Evolutionary conservation across 2,329 filamentous ascomycete genomes (phyloP).

Genomic region (Aotearoamyces nothofagi): DNA sequence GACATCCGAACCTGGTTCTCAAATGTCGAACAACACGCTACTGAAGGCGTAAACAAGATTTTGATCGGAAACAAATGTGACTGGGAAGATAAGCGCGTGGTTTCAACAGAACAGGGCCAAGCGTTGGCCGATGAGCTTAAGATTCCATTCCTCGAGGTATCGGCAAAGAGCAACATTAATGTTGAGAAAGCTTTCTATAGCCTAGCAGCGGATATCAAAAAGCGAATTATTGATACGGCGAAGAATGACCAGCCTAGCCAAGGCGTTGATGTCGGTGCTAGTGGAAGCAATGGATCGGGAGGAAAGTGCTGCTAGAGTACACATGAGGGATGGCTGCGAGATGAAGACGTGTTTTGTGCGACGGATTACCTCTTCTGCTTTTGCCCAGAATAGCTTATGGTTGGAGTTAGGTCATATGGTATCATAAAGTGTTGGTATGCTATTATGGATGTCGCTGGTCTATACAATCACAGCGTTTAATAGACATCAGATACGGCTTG

Average conservation of each 20-base stretch:
- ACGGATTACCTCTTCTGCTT: conserved; percentile 12
- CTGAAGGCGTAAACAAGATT: conserved; percentile 98
- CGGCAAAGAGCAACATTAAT: conserved; percentile 98
- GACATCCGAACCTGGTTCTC: conserved; percentile 99
- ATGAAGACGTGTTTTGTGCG: conserved; percentile 2
- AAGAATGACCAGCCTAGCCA: conserved; percentile 52
- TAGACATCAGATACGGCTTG: conserved; percentile 3
- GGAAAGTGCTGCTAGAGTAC: conserved; percentile 62
- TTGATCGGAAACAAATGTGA: conserved; percentile 99
- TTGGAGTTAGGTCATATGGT: conserved; percentile 18
- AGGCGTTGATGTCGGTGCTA: conserved; percentile 54
- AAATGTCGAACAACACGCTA: conserved; percentile 98
- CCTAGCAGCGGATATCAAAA: conserved; percentile 94
- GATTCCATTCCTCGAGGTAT: conserved; percentile 96
- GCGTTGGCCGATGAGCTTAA: conserved; percentile 88
- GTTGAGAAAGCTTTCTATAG: conserved; percentile 98
- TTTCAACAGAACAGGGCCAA: conserved; percentile 87
- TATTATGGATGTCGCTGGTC: conserved; percentile 5
- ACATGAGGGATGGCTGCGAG: conserved; percentile 1
- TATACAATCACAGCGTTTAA: conserved; percentile 4
- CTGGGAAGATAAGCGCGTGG: conserved; percentile 97
- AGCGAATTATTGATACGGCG: conserved; percentile 83
- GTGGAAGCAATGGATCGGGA: conserved; percentile 34
- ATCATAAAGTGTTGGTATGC: conserved; percentile 16
- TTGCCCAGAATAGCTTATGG: conserved; percentile 16